A percentile compares a stretch with the other conserved stretches of the same genome.
phyloP scores from a whole-genome alignment of 2,329 filamentous ascomycete species.

The Xylariaceae sp. region DNA sequence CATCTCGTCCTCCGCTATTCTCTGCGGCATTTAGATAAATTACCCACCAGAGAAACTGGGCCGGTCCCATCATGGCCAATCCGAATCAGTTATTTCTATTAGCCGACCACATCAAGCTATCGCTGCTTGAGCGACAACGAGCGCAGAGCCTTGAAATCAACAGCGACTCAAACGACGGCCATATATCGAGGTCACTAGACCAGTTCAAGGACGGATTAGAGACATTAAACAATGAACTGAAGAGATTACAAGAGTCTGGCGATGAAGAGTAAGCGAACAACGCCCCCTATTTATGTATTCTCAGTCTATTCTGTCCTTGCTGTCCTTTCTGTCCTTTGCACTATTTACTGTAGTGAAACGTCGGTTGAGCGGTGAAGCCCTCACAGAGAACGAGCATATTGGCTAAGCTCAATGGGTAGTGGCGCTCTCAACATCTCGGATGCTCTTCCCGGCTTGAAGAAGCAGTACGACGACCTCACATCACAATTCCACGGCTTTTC shows the following conservation, averaged over 20 bases:
- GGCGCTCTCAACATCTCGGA: conserved; percentile 49
- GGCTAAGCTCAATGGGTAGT: conserved; percentile 33
- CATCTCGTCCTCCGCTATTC: neutral
- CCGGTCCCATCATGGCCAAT: conserved; percentile 44
- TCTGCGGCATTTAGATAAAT: conserved; percentile 2
- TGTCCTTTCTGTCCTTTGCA: neutral
- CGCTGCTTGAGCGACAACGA: conserved; percentile 83
- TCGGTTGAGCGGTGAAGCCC: neutral
- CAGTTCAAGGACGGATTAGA: conserved; percentile 78
- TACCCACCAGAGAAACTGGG: neutral
- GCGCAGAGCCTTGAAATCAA: conserved; percentile 75
- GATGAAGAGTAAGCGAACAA: conserved; percentile 52
- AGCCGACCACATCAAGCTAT: conserved; percentile 95
- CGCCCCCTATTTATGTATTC: conserved; percentile 1
- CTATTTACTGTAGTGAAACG: neutral
- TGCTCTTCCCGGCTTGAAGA: conserved; percentile 61
- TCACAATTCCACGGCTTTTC: conserved; percentile 71
- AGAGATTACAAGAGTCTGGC: conserved; percentile 56
- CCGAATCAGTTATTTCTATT: conserved; percentile 81
- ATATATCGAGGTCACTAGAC: conserved; percentile 83
- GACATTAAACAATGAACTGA: conserved; percentile 58
- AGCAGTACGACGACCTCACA: conserved; percentile 70
- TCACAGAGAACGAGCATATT: neutral
- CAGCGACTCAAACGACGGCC: conserved; percentile 74
- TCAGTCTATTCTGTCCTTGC: neutral